Conservation (phyloP, 2,329 filamentous ascomycete species). For the Aspergillus ustus region DNA sequence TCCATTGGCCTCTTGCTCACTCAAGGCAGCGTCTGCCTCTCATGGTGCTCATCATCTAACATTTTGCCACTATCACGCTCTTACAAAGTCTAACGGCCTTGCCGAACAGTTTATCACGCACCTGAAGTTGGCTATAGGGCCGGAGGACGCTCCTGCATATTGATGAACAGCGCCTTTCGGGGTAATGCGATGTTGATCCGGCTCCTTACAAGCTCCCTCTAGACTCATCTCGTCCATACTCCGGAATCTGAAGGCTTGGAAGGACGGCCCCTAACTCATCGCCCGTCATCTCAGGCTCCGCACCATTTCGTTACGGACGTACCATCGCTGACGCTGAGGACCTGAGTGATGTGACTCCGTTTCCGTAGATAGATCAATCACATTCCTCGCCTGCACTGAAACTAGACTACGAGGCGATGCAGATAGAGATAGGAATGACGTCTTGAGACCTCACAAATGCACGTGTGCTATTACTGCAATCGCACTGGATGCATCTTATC, state of each 20-base stretch:
- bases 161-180: neutral
- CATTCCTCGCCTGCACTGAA: neutral
- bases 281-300: too few relatives aligned
- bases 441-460: neutral
- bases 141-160: neutral
- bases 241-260: neutral
- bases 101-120: neutral
- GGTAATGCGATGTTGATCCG: neutral
- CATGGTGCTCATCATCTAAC: neutral
- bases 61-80: slow-evolving; percentile 8
- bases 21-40: neutral
- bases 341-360: neutral
- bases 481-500: neutral
- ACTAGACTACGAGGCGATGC: neutral
- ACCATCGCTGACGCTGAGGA: neutral
- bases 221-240: neutral
- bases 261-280: neutral
- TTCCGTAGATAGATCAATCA: neutral
- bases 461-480: neutral
- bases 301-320: neutral
- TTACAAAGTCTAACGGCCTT: neutral
- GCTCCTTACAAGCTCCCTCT: neutral
- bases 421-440: neutral
- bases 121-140: neutral
- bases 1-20: slow-evolving; percentile 14